These are phyloP conservation scores for Limonomyces culmigenus DNA, from an alignment of 1,284 basidiomycete species.

Conservation along the genomic window DNA sequence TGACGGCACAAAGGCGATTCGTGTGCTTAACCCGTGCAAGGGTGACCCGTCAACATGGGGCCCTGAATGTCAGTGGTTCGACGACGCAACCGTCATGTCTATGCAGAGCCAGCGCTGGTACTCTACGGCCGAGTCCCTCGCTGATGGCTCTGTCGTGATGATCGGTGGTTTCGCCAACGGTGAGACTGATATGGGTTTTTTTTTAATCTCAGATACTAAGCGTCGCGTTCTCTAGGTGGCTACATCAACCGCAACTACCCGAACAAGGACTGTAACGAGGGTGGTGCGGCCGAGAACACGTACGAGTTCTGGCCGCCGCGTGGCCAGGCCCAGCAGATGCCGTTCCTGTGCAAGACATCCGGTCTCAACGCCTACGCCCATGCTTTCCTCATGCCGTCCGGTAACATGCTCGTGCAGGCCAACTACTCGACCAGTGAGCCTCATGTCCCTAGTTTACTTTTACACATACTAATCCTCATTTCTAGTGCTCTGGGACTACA, in stretches of 20 bases:
- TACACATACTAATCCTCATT: background rate
- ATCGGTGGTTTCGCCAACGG: constrained; percentile 77
- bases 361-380: constrained; percentile 85
- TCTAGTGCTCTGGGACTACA: constrained; percentile 46
- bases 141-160: constrained; percentile 49
- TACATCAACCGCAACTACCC: constrained; percentile 79
- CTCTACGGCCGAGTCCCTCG: constrained; percentile 66
- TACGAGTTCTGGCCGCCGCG: constrained; percentile 74
- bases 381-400: constrained; percentile 74
- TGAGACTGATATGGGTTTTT: no score
- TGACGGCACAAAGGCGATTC: constrained; percentile 31
- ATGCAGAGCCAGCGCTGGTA: constrained; percentile 82
- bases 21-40: constrained; percentile 61
- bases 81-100: constrained; percentile 44
- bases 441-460: constrained; percentile 7
- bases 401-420: constrained; percentile 73
- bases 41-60: constrained; percentile 25
- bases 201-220: no score
- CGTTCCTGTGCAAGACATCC: constrained; percentile 69
- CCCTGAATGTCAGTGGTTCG: constrained; percentile 62
- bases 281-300: constrained; percentile 49
- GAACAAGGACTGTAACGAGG: constrained; percentile 47
- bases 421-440: constrained; percentile 59
- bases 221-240: no score
- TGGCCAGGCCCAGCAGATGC: constrained; percentile 40